A percentile compares a stretch with the other conserved stretches of the same genome.
Conservation (phyloP, 2,329 filamentous ascomycete species). For the Pleurostoma richardsiae region DNA sequence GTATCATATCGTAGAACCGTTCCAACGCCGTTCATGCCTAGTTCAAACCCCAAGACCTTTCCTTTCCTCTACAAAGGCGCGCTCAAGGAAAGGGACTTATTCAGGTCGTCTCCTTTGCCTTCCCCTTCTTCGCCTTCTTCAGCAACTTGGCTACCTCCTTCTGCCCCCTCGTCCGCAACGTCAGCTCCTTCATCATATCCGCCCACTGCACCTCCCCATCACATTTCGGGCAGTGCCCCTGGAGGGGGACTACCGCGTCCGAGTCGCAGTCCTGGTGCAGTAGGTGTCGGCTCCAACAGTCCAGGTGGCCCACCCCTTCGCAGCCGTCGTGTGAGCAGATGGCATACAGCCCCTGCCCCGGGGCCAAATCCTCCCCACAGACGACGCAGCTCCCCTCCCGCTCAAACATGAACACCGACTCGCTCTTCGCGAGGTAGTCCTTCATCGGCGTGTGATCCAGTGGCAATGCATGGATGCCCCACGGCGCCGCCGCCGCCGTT, state of each 20-base stretch:
- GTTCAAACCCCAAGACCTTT: too few species aligned
- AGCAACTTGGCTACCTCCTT: slow-evolving; percentile 68
- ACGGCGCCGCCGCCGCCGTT: slow-evolving; percentile 9
- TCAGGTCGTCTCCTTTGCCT: slow-evolving; percentile 12
- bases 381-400: slow-evolving; percentile 49
- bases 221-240: slow-evolving; percentile 70
- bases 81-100: too few species aligned
- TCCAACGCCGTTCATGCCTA: too few species aligned
- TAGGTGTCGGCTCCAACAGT: slow-evolving; percentile 53
- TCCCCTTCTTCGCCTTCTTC: slow-evolving; percentile 35
- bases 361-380: slow-evolving; percentile 39
- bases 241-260: slow-evolving; percentile 56
- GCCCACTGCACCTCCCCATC: slow-evolving; percentile 60
- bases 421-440: slow-evolving; percentile 49
- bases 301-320: slow-evolving; percentile 53
- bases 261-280: slow-evolving; percentile 25
- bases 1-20: too few species aligned
- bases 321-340: slow-evolving; percentile 51
- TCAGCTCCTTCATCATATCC: slow-evolving; percentile 78
- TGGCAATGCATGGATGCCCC: slow-evolving; percentile 49
- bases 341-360: slow-evolving; percentile 47
- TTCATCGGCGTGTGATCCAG: slow-evolving; percentile 51
- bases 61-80: too few species aligned
- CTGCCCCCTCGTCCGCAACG: slow-evolving; percentile 62
- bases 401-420: slow-evolving; percentile 50